These are phyloP conservation scores for Cucurbita argyrosperma DNA, from an alignment of 306 rosid genomes.

Conservation along the genomic window DNA sequence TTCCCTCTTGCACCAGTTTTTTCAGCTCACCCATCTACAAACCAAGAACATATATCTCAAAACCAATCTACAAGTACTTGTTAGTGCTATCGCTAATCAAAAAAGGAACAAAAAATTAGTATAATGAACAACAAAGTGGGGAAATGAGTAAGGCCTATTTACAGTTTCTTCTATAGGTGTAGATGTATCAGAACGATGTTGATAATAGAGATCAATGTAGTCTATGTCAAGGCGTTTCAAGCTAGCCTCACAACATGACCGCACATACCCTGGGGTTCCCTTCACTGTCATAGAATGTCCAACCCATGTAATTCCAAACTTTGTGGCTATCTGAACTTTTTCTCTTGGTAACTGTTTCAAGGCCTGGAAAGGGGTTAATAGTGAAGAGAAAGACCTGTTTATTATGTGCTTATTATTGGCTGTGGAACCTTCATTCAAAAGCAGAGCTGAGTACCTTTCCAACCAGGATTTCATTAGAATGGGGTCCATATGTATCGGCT, in stretches of 20 bases:
- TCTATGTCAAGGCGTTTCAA: constrained; percentile 53
- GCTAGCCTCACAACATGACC: constrained; percentile 62
- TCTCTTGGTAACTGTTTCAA: constrained; percentile 58
- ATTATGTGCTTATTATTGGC: not conserved
- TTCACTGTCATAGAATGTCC: constrained; percentile 21
- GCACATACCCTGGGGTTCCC: constrained; percentile 72
- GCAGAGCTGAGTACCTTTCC: constrained; percentile 40
- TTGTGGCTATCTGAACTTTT: constrained; percentile 60
- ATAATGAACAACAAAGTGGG: no score
- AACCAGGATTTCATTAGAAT: constrained; percentile 42
- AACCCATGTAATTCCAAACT: constrained; percentile 45
- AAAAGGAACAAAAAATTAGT: no score
- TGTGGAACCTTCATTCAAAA: not conserved
- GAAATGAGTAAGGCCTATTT: not conserved
- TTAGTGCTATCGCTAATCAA: no score
- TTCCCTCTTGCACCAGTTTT: constrained; percentile 67
- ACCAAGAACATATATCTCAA: no score
- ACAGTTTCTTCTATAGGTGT: constrained; percentile 80
- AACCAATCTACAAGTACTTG: no score
- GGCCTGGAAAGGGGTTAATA: constrained; percentile 26
- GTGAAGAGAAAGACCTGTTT: not conserved
- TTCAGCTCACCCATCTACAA: constrained; percentile 55
- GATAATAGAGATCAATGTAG: constrained; percentile 68
- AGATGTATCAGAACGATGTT: constrained; percentile 54
- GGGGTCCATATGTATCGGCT: constrained; percentile 42